phyloP scores from a whole-genome alignment of 169 alveolate genomes.

The Plasmodium inui region DNA sequence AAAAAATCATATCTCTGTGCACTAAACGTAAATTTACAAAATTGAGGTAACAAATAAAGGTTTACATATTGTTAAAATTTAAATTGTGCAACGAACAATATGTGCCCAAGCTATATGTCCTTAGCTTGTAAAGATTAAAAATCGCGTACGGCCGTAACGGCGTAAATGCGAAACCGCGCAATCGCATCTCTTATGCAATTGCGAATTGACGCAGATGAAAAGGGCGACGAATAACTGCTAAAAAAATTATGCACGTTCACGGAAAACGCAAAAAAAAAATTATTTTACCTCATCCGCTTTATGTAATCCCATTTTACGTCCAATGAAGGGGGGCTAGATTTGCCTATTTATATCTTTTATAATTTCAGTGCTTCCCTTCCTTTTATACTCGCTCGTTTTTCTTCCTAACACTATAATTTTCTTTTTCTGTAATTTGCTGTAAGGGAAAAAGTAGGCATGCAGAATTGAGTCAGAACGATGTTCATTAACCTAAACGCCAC shows the following conservation, averaged over 20 bases:
- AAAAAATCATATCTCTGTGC: neutral
- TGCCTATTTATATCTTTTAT: constrained; percentile 54
- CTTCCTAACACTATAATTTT: constrained; percentile 58
- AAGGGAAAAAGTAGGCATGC: neutral
- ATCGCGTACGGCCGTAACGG: neutral
- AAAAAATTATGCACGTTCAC: neutral
- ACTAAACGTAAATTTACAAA: neutral
- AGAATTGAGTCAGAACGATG: neutral
- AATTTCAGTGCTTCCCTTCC: constrained; percentile 31
- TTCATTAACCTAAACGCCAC: neutral
- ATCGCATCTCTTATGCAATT: neutral
- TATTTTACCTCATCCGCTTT: neutral
- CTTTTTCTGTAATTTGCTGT: constrained; percentile 61
- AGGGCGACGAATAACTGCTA: neutral
- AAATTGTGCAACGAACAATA: neutral
- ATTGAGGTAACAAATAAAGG: neutral
- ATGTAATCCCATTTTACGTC: neutral
- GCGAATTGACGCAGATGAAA: neutral
- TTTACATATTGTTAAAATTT: neutral
- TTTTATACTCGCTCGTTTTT: constrained; percentile 22
- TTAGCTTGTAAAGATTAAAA: neutral
- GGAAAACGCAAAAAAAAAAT: constrained; percentile 4
- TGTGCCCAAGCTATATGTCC: neutral
- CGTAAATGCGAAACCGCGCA: neutral
- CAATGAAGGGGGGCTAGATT: neutral